phyloP scores from a whole-genome alignment of 2,329 filamentous ascomycete genomes.

The Calycina marina region DNA sequence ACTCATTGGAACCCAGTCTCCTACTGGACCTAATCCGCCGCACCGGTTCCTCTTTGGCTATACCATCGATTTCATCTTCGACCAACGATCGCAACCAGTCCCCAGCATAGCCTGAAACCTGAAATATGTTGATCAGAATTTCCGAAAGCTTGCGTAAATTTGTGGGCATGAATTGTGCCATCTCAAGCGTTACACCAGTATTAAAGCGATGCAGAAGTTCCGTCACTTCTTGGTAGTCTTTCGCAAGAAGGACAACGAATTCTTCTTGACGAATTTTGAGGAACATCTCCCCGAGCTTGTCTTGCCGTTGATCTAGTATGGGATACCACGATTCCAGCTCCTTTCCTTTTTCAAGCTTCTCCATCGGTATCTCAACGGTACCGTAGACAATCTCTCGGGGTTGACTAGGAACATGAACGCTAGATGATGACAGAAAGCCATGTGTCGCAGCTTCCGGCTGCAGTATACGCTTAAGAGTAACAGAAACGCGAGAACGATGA shows the following conservation, averaged over 20 bases:
- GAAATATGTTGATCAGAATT: slow-evolving; percentile 83
- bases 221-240: slow-evolving; percentile 72
- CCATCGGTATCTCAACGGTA: slow-evolving; percentile 59
- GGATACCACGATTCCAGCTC: slow-evolving; percentile 83
- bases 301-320: slow-evolving; percentile 60
- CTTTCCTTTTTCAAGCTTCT: slow-evolving; percentile 62
- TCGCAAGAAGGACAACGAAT: slow-evolving; percentile 71
- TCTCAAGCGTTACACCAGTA: slow-evolving; percentile 69
- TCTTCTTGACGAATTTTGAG: slow-evolving; percentile 77
- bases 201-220: slow-evolving; percentile 76
- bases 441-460: slow-evolving; percentile 10
- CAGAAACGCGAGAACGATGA: slow-evolving; percentile 50
- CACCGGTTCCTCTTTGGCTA: slow-evolving; percentile 65
- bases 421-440: slow-evolving; percentile 19
- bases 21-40: slow-evolving; percentile 60
- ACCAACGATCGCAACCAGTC: slow-evolving; percentile 91
- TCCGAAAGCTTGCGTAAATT: slow-evolving; percentile 73
- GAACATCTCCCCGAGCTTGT: slow-evolving; percentile 68
- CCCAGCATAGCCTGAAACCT: slow-evolving; percentile 68
- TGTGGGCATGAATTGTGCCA: slow-evolving; percentile 63
- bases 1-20: slow-evolving; percentile 57
- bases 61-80: slow-evolving; percentile 93
- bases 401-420: slow-evolving; percentile 13
- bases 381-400: slow-evolving; percentile 44
- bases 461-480: slow-evolving; percentile 56